Percentiles rank a stretch among this genome's conserved stretches.
Conservation (phyloP, 495 filamentous ascomycete species). For the Cryomyces minteri region DNA sequence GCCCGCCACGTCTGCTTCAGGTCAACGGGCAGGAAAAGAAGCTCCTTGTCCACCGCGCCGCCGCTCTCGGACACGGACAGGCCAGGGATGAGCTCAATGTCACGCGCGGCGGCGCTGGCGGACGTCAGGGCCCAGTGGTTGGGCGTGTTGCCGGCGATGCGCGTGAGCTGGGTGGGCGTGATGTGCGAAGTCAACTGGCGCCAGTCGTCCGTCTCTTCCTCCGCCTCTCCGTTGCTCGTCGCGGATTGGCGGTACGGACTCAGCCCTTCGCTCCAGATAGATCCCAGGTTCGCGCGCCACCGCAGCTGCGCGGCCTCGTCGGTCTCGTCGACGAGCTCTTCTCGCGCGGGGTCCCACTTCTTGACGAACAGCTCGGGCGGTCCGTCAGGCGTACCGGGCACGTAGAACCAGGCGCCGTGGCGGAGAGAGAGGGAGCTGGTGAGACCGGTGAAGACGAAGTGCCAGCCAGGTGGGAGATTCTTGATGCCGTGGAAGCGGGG, state of each 20-base stretch:
- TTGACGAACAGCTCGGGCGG: slow-evolving; percentile 29
- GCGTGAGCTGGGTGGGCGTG: slow-evolving; percentile 23
- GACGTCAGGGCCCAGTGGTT: slow-evolving; percentile 33
- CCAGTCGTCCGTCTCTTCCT: slow-evolving; percentile 23
- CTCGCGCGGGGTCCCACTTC: slow-evolving; percentile 32
- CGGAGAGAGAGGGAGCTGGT: slow-evolving; percentile 30
- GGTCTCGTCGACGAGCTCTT: slow-evolving; percentile 17
- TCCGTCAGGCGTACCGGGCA: slow-evolving; percentile 15
- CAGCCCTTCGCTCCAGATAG: slow-evolving; percentile 23
- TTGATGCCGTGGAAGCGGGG: slow-evolving; percentile 39
- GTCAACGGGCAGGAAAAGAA: slow-evolving; percentile 36
- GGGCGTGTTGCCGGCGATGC: slow-evolving; percentile 25
- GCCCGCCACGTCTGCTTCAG: slow-evolving; percentile 44
- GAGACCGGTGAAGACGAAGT: slow-evolving; percentile 36
- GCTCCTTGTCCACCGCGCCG: slow-evolving; percentile 15
- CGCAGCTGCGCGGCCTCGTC: slow-evolving; percentile 14
- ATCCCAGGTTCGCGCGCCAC: slow-evolving; percentile 25
- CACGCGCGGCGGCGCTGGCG: slow-evolving; percentile 25
- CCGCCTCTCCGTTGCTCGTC: background rate
- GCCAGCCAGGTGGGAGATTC: slow-evolving; percentile 36
- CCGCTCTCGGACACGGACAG: slow-evolving; percentile 12
- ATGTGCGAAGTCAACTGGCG: slow-evolving; percentile 30
- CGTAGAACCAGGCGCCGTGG: slow-evolving; percentile 40
- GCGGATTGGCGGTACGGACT: slow-evolving; percentile 23
- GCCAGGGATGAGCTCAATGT: slow-evolving; percentile 24